Conservation (phyloP, 164 flowering plant genomes). For the Stephania cephalantha region DNA sequence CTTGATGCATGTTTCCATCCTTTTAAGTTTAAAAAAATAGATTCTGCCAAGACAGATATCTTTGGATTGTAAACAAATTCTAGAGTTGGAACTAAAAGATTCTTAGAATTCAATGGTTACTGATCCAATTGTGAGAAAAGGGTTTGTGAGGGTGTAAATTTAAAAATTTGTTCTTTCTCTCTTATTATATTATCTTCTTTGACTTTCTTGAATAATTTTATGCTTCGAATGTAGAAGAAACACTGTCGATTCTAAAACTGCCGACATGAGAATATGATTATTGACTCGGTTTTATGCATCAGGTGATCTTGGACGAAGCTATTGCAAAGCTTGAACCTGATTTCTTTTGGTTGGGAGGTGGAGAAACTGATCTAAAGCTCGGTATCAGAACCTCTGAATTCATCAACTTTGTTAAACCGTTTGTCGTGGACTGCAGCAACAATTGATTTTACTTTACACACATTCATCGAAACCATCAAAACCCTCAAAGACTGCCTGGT, state of each 20-base stretch:
- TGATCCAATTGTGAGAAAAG: neutral
- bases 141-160: neutral
- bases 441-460: neutral
- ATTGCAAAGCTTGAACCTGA: constrained; percentile 67
- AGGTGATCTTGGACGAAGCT: constrained; percentile 98
- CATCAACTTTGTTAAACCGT: constrained; percentile 64
- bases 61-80: neutral
- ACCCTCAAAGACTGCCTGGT: neutral
- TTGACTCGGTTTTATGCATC: constrained; percentile 14
- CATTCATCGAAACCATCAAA: neutral
- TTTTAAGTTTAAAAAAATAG: neutral
- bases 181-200: neutral
- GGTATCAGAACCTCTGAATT: constrained; percentile 83
- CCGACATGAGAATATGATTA: constrained; percentile 2
- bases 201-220: neutral
- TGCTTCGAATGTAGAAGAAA: constrained; percentile 1
- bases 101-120: neutral
- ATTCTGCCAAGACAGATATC: neutral
- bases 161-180: neutral
- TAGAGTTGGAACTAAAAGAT: neutral
- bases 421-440: constrained; percentile 44
- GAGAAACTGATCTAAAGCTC: constrained; percentile 77
- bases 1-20: neutral
- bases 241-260: neutral
- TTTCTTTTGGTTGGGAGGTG: constrained; percentile 98